phyloP scores from a whole-genome alignment of 164 flowering plant species.

The Magnolia changhungtana region DNA sequence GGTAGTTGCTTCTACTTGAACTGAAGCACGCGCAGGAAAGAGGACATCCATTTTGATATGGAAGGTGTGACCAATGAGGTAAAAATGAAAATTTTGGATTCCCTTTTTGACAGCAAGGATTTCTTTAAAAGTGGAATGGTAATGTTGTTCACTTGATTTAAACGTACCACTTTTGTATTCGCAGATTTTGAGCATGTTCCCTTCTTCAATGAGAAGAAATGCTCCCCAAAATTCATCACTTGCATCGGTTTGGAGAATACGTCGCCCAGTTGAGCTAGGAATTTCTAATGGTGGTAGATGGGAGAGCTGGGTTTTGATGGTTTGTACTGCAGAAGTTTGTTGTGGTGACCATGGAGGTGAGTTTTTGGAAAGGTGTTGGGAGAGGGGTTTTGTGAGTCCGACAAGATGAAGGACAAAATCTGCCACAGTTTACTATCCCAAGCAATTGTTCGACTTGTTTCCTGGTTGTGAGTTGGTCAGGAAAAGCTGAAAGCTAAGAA shows the following conservation, averaged over 20 bases:
- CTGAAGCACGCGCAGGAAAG: no score
- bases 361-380: background rate
- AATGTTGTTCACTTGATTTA: background rate
- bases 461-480: background rate
- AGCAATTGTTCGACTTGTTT: background rate
- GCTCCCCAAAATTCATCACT: background rate
- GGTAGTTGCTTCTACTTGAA: background rate
- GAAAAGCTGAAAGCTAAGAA: background rate
- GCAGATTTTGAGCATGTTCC: background rate
- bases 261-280: background rate
- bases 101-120: background rate
- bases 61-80: background rate
- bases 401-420: background rate
- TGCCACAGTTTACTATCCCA: background rate
- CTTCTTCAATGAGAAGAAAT: background rate
- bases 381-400: background rate
- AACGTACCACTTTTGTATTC: no score
- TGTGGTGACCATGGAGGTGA: background rate
- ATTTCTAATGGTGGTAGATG: background rate
- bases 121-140: background rate
- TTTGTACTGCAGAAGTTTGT: background rate
- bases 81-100: no score
- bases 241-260: background rate
- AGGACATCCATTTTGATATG: background rate
- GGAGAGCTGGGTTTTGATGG: background rate